Percentiles rank a stretch among this genome's conserved stretches.
Conservation (phyloP, 1,284 basidiomycete species). For the Gymnopus androsaceus region DNA sequence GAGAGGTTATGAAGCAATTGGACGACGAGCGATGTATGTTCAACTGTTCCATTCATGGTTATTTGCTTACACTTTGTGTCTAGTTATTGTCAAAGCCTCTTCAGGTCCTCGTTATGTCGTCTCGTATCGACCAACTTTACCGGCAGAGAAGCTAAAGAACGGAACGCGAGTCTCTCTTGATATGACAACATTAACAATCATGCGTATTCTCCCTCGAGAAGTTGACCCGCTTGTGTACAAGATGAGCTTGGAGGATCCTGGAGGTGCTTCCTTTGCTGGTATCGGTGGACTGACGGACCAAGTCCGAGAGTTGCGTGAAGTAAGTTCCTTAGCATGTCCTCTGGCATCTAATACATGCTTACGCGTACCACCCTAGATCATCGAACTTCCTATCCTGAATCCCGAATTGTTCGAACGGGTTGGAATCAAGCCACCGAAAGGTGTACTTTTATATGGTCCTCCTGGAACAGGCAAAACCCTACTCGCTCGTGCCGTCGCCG, state of each 20-base stretch:
- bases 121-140: constrained; percentile 92
- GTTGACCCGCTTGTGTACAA: constrained; percentile 99
- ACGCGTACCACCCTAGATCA: constrained; percentile 60
- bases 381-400: constrained; percentile 93
- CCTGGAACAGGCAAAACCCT: constrained; percentile 97
- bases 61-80: constrained; percentile 7
- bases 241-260: constrained; percentile 98
- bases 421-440: constrained; percentile 95
- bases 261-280: constrained; percentile 93
- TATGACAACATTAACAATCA: constrained; percentile 99
- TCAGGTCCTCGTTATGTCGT: constrained; percentile 99
- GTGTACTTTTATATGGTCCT: constrained; percentile 90
- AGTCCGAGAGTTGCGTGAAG: constrained; percentile 94
- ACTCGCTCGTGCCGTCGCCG: constrained; percentile 93
- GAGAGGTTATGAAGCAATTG: constrained; percentile 97
- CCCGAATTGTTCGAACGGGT: constrained; percentile 95
- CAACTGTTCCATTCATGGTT: not conserved
- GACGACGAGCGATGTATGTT: constrained; percentile 95
- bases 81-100: constrained; percentile 99
- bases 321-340: constrained; percentile 35
- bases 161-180: constrained; percentile 97
- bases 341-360: not conserved
- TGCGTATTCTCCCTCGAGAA: constrained; percentile 97
- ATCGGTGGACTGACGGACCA: constrained; percentile 97
- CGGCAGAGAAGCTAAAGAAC: constrained; percentile 91